phyloP scores from a whole-genome alignment of 73 alveolate genomes.

The Symbiodinium natans region DNA sequence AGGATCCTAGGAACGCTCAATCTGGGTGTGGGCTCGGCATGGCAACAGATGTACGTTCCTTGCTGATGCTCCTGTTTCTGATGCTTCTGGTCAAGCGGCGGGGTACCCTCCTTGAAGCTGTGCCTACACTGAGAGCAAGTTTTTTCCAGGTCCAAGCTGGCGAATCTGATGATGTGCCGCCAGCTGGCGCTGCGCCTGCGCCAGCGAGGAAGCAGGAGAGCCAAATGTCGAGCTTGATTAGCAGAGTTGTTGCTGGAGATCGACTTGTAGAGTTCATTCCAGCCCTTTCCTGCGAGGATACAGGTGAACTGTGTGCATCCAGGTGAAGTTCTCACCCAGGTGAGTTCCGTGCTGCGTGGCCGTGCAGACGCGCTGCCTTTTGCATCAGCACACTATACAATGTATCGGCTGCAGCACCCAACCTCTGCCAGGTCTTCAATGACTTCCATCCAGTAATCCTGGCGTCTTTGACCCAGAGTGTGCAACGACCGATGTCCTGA shows the following conservation, averaged over 20 bases:
- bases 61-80: too few relatives aligned
- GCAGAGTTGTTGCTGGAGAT: too few relatives aligned
- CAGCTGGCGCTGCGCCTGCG: constrained; percentile 37
- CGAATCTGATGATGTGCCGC: constrained; percentile 31
- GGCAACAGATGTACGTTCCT: too few relatives aligned
- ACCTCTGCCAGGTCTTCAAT: neutral
- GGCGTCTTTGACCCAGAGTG: neutral
- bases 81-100: too few relatives aligned
- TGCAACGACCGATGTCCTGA: neutral
- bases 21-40: too few relatives aligned
- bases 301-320: constrained; percentile 60
- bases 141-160: constrained; percentile 41
- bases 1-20: neutral
- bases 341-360: neutral
- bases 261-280: too few relatives aligned
- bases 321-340: constrained; percentile 56
- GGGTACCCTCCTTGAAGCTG: too few relatives aligned
- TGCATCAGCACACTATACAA: too few relatives aligned
- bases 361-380: too few relatives aligned
- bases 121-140: too few relatives aligned
- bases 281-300: neutral
- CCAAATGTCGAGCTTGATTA: too few relatives aligned
- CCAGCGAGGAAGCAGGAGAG: neutral
- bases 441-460: constrained; percentile 44
- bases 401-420: too few relatives aligned